Evolutionary conservation across 192 early-diverging fungal species (phyloP), one percentile per base, ranked within the genome.

Genomic region (Umbelopsis vinacea): DNA sequence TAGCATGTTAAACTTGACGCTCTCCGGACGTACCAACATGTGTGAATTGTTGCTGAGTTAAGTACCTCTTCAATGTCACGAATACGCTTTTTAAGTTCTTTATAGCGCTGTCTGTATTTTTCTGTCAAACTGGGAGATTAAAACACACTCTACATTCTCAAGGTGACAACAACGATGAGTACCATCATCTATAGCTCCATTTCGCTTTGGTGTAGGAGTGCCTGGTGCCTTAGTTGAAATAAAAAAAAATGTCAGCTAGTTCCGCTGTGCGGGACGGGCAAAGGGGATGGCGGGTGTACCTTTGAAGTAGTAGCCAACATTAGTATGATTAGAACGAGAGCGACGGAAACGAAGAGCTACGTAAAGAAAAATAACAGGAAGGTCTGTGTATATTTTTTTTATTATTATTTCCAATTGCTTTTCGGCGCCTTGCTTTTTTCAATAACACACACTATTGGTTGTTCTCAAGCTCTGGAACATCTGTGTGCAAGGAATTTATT

Each of bases 1-100:
- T 12, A 15, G 5, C 29, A 17, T 0, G 48, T 50, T 17, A 50
- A 50, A 17, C 15, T 6, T 0, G 15, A 50, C 5, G 15, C n/a
- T 19, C 17, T n/a, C 48, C 48, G 48, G 0, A 50, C n/a, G 2
- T 2, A 17, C 0, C 0, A 50, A 6, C 15, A 8, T 50, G 9
- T 9, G 19, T 4, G 19, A 10, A 9, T 4, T 40, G 38, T 43
- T 43, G 40, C 6, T 43, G 40, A 12, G 40, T 11, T 43, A 47
- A 53, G 71, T 77, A 85, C 83, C 52, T 81, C 79, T 77, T 85
- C 83, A 73, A 85, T 85, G 52, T 82, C 79, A 29, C 79, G 74
- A 67, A 85, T 85, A 75, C 83, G 79, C 47, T 79, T 82, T 71
- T 82, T 82, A 33, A 85, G 73, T 21, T 85, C 83, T 45, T 81